Base-by-base conservation (phyloP, 2,329 filamentous ascomycete genomes). In the Colletotrichum limetticola region DNA sequence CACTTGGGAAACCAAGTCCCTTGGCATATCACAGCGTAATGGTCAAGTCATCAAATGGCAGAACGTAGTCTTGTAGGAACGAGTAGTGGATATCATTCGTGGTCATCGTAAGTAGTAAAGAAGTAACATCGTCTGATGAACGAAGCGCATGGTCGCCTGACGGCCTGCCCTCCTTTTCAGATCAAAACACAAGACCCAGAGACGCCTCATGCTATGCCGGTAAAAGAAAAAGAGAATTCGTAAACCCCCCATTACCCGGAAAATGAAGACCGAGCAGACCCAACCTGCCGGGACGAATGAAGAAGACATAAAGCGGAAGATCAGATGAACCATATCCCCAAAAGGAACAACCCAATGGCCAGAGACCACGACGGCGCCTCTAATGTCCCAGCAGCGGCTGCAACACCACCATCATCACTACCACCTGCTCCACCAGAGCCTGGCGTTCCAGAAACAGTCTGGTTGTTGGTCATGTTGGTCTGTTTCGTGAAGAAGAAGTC, bases 401-500 rank as follows among this genome's bases (percentile, higher is more conserved):
- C 46, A 24, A 16, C 19, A 22, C 37, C 5, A 42, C 37, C 37
- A 37, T 37, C 35, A 16, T 14, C 35, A 14, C 35, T 16, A 16
- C 14, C 37, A 19, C 60, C 57, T 11, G 30, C 37, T 4, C 24
- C 32, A 8, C 24, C 26, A 3, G 4, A 4, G 14, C 14, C 52
- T 26, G 66, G 30, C 35, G 46, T 68, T 68, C 57, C 64, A 26
- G 75, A 85, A 1, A 84, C 79, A 0, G 85, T 87, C 79, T 89
- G 87, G 69, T 87, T 87, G 24, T 79, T 80, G 19, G 86, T 85
- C 83, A 85, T 84, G 66, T 87, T 87, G 5, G 79, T 74, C 35
- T 84, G 79, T 53, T 84, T 77, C 53, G 79, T 85, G 76, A 91
- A 91, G 78, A 91, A 91, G 75, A 82, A 87, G 7, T 80, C 78